These are phyloP conservation scores for Cardamine resedifolia DNA, from an alignment of 345 rosid species.

Conservation along the genomic window DNA sequence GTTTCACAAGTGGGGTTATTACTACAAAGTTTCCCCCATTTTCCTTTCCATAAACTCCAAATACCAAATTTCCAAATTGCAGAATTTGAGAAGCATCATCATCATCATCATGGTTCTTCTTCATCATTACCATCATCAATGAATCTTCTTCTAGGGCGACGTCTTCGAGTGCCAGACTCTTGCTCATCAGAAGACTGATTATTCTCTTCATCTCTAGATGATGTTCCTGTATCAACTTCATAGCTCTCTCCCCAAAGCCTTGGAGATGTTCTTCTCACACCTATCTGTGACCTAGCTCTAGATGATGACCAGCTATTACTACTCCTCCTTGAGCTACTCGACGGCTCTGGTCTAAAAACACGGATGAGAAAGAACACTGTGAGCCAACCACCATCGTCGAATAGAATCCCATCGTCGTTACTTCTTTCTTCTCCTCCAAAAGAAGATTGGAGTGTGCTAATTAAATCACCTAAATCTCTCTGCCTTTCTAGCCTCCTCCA, in stretches of 20 bases:
- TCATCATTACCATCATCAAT: conserved; percentile 31
- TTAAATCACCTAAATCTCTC: conserved; percentile 91
- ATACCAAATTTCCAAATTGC: conserved; percentile 15
- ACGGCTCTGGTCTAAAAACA: conserved; percentile 69
- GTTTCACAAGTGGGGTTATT: conserved; percentile 29
- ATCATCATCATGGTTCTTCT: conserved; percentile 22
- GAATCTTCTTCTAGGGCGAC: conserved; percentile 30
- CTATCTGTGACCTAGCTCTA: conserved; percentile 65
- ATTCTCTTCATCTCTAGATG: conserved; percentile 67
- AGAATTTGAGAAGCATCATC: conserved; percentile 10
- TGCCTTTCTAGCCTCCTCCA: conserved; percentile 98
- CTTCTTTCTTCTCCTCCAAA: conserved; percentile 82
- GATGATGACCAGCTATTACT: conserved; percentile 68
- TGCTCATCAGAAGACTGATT: conserved; percentile 40
- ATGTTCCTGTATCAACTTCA: conserved; percentile 66
- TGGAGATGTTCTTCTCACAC: conserved; percentile 66
- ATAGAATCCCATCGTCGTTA: conserved; percentile 48
- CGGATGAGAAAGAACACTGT: conserved; percentile 86
- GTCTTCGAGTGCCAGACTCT: conserved; percentile 33
- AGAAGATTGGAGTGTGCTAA: conserved; percentile 87
- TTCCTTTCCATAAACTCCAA: conserved; percentile 4
- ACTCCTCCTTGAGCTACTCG: conserved; percentile 58
- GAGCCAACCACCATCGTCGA: conserved; percentile 77
- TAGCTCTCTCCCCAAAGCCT: conserved; percentile 85
- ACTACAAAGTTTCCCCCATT: conserved; percentile 27